These are phyloP conservation scores for Aspergillus unguis DNA, from an alignment of 2,329 filamentous ascomycete species.

Conservation along the genomic window DNA sequence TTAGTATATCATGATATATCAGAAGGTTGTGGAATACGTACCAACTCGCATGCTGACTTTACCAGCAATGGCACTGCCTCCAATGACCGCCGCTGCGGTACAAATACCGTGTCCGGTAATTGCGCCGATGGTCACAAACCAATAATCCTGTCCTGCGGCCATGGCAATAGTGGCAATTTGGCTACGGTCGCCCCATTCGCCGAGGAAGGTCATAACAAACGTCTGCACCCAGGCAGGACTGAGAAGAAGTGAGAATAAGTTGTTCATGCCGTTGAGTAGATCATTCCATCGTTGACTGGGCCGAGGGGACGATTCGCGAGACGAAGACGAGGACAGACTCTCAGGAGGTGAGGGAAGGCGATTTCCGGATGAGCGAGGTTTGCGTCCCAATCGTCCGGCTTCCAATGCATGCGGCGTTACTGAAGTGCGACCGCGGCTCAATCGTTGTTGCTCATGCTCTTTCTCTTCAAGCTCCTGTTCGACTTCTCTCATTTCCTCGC, in stretches of 20 bases:
- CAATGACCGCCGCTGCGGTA: constrained; percentile 86
- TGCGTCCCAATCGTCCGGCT: constrained; percentile 68
- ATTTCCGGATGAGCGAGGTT: constrained; percentile 65
- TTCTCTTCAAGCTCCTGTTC: constrained; percentile 93
- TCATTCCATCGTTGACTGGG: constrained; percentile 46
- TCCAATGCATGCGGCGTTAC: constrained; percentile 75
- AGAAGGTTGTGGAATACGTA: constrained; percentile 52
- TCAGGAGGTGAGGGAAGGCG: constrained; percentile 77
- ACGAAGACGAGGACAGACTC: constrained; percentile 73
- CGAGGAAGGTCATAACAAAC: constrained; percentile 97
- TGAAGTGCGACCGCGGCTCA: constrained; percentile 62
- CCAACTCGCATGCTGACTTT: constrained; percentile 92
- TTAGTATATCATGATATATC: too few relatives aligned
- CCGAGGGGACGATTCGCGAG: constrained; percentile 56
- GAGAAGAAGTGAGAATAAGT: constrained; percentile 80
- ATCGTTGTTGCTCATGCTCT: constrained; percentile 69
- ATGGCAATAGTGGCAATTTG: constrained; percentile 99
- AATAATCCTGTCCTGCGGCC: constrained; percentile 97
- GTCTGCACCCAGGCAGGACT: constrained; percentile 98
- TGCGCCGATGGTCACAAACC: constrained; percentile 94
- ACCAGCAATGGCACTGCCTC: constrained; percentile 87
- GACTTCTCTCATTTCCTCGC: constrained; percentile 97
- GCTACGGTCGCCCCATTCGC: constrained; percentile 95
- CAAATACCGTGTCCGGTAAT: constrained; percentile 83
- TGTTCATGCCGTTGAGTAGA: constrained; percentile 66